Evolutionary conservation across 148 eudicot genomes (phyloP), one percentile per base, ranked within the genome.

Genomic region (Rhododendron ferrugineum): DNA sequence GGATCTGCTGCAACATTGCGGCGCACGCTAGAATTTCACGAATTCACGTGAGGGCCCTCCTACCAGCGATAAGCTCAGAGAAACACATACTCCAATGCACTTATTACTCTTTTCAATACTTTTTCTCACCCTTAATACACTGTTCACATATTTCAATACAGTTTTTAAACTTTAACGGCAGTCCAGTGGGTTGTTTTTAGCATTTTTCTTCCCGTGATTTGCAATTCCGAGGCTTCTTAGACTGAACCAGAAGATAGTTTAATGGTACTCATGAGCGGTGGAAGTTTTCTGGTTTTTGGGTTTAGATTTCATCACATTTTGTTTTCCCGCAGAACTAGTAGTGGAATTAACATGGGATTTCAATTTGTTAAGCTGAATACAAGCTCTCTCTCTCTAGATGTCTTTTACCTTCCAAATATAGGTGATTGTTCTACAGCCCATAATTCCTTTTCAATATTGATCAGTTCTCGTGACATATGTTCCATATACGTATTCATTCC

Each of bases 1-100:
- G 79, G 87, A 85, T 90, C 88, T 86, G 73, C 40, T 14, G 47
- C 81, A 72, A 26, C 30, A 58, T 81, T 79, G 34, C 37, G 28
- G 7, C 16, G 74, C 72, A 28, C 81, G 52, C 30, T 46, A 46
- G 85, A 73, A 16, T 84, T 86, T 83, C 64, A 20, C 11, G 16
- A 70, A 47, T 16, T 54, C 22, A 18, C 23, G 60, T 4, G 22
- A 54, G 20, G 20, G 60, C 4, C 22, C 60, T 54, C 1, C 56
- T 52, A 52, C 56, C 56, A 14, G 56, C 11, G 49, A 46, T 46
- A 46, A 9, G 49, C 49, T 46, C 49, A 46, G 49, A 46, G 11
- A 46, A 46, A 46, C 11, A 46, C 49, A 46, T 46, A 9, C 49
- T 46, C 49, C 49, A 46, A 46, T 46, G 49, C 49, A 46, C 49